These are phyloP conservation scores for Kodamaea ohmeri DNA, from an alignment of 1,139 yeast genomes.

Conservation along the genomic window DNA sequence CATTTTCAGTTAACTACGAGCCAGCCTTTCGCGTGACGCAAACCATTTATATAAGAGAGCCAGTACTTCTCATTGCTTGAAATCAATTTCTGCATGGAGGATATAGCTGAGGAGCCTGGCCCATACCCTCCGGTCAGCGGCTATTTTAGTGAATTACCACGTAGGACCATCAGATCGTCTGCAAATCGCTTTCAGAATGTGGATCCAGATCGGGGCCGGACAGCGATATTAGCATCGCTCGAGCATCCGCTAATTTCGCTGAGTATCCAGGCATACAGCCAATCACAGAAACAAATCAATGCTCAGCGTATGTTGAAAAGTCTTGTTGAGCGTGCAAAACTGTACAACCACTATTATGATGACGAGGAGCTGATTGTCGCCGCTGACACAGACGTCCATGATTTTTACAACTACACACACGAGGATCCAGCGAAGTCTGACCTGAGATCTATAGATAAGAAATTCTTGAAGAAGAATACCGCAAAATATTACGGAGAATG, in stretches of 20 bases:
- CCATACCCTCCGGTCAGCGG: not conserved
- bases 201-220: conserved; percentile 6
- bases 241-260: conserved; percentile 13
- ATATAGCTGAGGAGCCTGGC: conserved; percentile 2
- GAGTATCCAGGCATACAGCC: conserved; percentile 12
- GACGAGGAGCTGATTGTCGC: conserved; percentile 4
- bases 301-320: conserved; percentile 5
- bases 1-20: conserved; percentile 2
- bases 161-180: not conserved
- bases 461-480: conserved; percentile 7
- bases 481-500: conserved; percentile 10
- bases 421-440: conserved; percentile 7
- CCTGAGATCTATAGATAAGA: conserved; percentile 3
- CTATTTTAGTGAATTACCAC: conserved; percentile 1
- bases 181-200: not conserved
- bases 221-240: conserved; percentile 11
- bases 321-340: conserved; percentile 8
- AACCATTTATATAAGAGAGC: not conserved
- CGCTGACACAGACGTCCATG: not conserved
- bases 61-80: not conserved
- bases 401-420: conserved; percentile 8
- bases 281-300: conserved; percentile 8
- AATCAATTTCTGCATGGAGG: conserved; percentile 6
- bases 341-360: conserved; percentile 2
- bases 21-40: conserved; percentile 7